Conservation (phyloP, 1,284 basidiomycete species). For the Inonotus obliquus region DNA sequence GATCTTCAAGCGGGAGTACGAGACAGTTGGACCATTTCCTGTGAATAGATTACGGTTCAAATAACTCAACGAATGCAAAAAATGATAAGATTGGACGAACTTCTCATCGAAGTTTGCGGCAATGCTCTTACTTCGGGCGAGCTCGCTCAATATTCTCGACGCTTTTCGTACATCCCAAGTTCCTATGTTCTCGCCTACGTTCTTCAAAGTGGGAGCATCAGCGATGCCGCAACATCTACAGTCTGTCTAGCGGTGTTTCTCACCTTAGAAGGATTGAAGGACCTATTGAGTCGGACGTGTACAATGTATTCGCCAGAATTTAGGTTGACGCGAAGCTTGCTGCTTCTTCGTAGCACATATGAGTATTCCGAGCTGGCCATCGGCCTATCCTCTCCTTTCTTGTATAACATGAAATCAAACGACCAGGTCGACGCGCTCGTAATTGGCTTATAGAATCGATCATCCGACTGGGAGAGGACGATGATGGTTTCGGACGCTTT, state of each 20-base stretch:
- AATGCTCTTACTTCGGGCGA: slow-evolving; percentile 39
- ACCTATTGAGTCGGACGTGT: slow-evolving; percentile 44
- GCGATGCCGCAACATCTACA: too few species aligned
- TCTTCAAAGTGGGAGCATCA: too few species aligned
- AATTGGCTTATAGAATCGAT: slow-evolving; percentile 38
- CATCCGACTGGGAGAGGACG: slow-evolving; percentile 45
- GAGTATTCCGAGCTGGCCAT: slow-evolving; percentile 34
- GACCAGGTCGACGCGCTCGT: slow-evolving; percentile 32
- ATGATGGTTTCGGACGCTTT: slow-evolving; percentile 36
- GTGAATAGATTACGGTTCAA: neutral
- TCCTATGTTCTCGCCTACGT: neutral
- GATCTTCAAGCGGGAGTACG: slow-evolving; percentile 6
- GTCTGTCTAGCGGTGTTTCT: too few species aligned
- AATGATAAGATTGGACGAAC: slow-evolving; percentile 26
- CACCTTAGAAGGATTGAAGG: too few species aligned
- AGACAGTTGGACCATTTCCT: slow-evolving; percentile 17
- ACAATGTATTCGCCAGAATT: slow-evolving; percentile 49
- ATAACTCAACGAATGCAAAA: neutral
- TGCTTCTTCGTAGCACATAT: slow-evolving; percentile 33
- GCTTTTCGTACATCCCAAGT: slow-evolving; percentile 7
- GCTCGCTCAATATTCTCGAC: slow-evolving; percentile 33
- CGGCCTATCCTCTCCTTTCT: slow-evolving; percentile 34
- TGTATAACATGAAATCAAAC: slow-evolving; percentile 47
- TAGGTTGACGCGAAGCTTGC: slow-evolving; percentile 37
- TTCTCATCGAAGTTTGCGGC: slow-evolving; percentile 41